Base-by-base conservation (phyloP, 495 filamentous ascomycete genomes). In the Aspergillus ostianus region DNA sequence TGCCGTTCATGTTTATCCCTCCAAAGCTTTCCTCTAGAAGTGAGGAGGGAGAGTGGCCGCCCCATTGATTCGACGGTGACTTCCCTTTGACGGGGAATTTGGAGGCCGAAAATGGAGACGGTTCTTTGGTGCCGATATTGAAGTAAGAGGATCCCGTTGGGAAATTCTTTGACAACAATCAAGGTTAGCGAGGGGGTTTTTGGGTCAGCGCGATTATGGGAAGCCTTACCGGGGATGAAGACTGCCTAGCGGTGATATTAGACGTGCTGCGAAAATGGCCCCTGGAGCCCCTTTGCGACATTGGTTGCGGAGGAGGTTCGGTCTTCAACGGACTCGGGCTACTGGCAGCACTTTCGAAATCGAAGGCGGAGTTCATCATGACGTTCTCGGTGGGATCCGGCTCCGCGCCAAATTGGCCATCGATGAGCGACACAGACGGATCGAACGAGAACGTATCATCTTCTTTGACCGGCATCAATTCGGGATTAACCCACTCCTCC, bases 281-380 rank as follows among this genome's bases (percentile, higher is more conserved):
- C 51, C 65, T 74, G 12, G 65, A 56, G 20, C 51, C 56, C 45
- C 69, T 70, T 19, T 67, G 67, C 4, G 41, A 23, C 41, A 64
- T 71, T 1, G 67, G 57, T 13, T 70, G 67, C 12, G 69, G 60
- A 4, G 61, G 61, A 26, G 67, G 60, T 18, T 76, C 75, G 46
- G 63, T 62, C 49, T 74, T 77, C 59, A 84, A 71, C 29, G 80
- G 76, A 63, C 77, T 84, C 15, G 89, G 87, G 60, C 84, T 90
- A 66, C 81, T 87, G 0, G 85, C 83, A 17, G 86, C 86, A 62
- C 85, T 87, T 27, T 88, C 85, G 67, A 90, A 89, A 63, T 89
- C 85, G 64, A 90, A 89, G 21, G 83, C 80, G 41, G 82, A 77
- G 63, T 85, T 80, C 85, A 90, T 87, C 3, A 41, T 41, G 36